These are phyloP conservation scores for Guadua angustifolia DNA, from an alignment of 176 grass and related monocot species.

Conservation along the genomic window DNA sequence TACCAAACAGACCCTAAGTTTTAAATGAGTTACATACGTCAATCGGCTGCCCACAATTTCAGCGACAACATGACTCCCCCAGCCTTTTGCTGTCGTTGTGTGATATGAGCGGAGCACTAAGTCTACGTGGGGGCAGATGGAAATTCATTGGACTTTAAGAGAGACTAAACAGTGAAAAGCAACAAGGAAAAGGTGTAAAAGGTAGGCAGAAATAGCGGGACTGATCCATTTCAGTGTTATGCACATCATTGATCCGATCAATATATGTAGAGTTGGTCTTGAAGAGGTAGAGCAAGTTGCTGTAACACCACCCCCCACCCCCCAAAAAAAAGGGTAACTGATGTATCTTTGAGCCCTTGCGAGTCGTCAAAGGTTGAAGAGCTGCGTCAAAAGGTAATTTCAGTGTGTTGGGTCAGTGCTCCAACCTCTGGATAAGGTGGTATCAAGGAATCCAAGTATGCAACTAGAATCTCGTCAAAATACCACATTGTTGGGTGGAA, in stretches of 20 bases:
- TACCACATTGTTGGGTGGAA: neutral
- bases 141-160: neutral
- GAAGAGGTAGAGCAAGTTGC: slow-evolving; percentile 29
- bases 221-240: neutral
- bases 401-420: slow-evolving; percentile 19
- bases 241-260: slow-evolving; percentile 25
- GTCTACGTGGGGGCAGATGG: neutral
- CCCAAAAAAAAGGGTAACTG: neutral
- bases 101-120: neutral
- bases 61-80: no score
- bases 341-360: neutral
- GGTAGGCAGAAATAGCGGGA: neutral
- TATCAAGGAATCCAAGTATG: slow-evolving; percentile 31
- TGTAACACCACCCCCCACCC: neutral
- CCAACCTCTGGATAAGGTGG: slow-evolving; percentile 35
- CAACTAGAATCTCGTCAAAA: slow-evolving; percentile 17
- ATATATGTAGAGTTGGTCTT: slow-evolving; percentile 1
- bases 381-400: slow-evolving; percentile 32
- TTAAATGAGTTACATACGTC: neutral
- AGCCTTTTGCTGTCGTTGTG: neutral
- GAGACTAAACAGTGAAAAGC: neutral
- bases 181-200: neutral
- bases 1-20: no score
- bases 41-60: no score
- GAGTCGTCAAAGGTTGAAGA: slow-evolving; percentile 19